Conservation (phyloP, 495 filamentous ascomycete genomes). For the Talaromyces nanjingensis region DNA sequence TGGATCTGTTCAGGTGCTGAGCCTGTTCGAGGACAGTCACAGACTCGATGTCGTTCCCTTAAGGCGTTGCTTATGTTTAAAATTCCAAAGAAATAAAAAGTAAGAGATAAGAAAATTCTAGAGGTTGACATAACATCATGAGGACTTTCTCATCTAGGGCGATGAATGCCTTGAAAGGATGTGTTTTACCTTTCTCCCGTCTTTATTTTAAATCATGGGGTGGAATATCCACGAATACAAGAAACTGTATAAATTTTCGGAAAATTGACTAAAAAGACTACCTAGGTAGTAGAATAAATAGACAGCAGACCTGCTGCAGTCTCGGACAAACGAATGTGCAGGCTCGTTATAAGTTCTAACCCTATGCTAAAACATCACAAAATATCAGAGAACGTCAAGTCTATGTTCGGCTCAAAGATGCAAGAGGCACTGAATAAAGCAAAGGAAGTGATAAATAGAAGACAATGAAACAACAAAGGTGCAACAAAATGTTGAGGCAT, state of each 20-base stretch:
- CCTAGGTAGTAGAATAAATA: constrained; percentile 6
- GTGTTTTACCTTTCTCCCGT: background rate
- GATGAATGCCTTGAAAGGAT: background rate
- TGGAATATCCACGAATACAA: background rate
- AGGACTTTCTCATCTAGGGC: background rate
- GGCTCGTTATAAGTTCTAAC: no score
- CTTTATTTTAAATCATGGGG: background rate
- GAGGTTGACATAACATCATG: background rate
- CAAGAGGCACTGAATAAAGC: no score
- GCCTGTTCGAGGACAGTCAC: background rate
- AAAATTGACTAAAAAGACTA: constrained; percentile 5
- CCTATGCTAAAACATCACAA: no score
- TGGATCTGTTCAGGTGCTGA: background rate
- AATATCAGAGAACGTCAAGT: no score
- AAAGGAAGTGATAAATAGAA: background rate
- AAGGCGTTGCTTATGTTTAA: background rate
- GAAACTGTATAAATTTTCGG: constrained; percentile 4
- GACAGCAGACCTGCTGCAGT: constrained; percentile 4
- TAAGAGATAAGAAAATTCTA: background rate
- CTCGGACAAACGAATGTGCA: background rate
- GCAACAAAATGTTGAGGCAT: constrained; percentile 3
- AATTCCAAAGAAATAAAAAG: background rate
- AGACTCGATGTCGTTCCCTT: constrained; percentile 1
- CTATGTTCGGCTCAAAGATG: no score
- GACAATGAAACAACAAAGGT: constrained; percentile 1